These are phyloP conservation scores for Samsoniella hepiali DNA, from an alignment of 2,329 filamentous ascomycete genomes.

Conservation along the genomic window DNA sequence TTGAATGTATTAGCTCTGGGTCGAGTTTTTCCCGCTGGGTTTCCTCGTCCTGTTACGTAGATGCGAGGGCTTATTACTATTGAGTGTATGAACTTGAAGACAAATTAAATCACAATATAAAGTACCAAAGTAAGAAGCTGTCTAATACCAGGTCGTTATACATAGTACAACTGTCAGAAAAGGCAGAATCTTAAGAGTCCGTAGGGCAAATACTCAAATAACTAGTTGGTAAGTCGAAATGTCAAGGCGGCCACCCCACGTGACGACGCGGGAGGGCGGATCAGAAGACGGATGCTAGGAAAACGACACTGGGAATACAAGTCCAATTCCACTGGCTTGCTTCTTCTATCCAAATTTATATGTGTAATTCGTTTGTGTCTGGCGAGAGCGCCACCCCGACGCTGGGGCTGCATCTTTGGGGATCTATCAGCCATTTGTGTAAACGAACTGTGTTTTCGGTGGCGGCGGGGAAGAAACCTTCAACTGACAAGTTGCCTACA, in stretches of 20 bases:
- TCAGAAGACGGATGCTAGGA: no score
- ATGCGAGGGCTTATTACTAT: not conserved
- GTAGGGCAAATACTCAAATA: no score
- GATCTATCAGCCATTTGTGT: not conserved
- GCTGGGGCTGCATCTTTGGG: not conserved
- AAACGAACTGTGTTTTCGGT: not conserved
- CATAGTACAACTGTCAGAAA: no score
- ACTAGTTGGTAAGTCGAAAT: no score
- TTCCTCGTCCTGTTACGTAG: not conserved
- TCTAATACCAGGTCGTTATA: no score
- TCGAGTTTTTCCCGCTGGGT: not conserved
- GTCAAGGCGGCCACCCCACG: no score
- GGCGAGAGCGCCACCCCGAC: not conserved
- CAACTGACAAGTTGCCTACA: not conserved
- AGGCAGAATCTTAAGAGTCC: no score
- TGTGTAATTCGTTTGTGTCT: slow-evolving; percentile 8
- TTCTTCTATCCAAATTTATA: not conserved
- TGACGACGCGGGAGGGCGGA: no score
- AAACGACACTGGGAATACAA: no score
- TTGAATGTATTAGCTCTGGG: not conserved
- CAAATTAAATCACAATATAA: no score
- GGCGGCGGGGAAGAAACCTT: not conserved
- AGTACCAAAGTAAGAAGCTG: no score
- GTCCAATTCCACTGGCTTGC: not conserved
- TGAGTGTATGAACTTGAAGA: no score